Evolutionary conservation across 768 basidiomycete species (phyloP), one percentile per base, ranked within the genome.

Genomic region (Suillus discolor): DNA sequence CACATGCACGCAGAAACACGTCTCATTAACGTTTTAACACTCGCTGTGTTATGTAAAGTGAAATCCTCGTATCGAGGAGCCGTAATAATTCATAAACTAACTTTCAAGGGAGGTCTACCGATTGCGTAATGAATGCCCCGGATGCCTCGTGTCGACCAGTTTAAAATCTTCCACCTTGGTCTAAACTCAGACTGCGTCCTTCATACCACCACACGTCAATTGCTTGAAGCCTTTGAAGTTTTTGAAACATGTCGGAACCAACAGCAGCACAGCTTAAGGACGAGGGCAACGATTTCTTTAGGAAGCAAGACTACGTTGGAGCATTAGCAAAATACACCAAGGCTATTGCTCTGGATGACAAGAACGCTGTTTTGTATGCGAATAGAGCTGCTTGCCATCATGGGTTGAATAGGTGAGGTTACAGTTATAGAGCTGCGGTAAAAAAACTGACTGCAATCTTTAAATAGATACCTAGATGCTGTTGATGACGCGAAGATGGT

Each of bases 371-470:
- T 11, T 70, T 83, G 20, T 81, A 79, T 67, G 77, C 79, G 23
- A 84, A 84, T 69, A 79, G 83, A 16, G 81, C 83, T 7, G 83
- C 81, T 18, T 77, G 77, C 61, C 70, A 71, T 51, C 66, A 81
- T 44, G 71, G 71, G 0, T 67, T 82, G 72, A 78, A 79, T 62
- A 75, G 73, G 82, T 81, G 44, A 42, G 62, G 20, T 31, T 18
- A 25, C 49, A 51, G 49, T 47, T 23, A 3, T 28, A 28, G n/a
- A 20, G 11, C 3, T 34, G 36, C 41, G 25, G 15, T 63, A 38
- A 38, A 23, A 36, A 62, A 36, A 12, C 51, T 28, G 7, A 36
- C 18, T 2, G 6, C 41, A 2, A 25, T 63, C 25, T 41, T 39
- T 51, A 49, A 57, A 63, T 63, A 66, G 65, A 25, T 57, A 55